These are phyloP conservation scores for Westerdykella sp. DNA, from an alignment of 2,329 filamentous ascomycete genomes.

Conservation along the genomic window DNA sequence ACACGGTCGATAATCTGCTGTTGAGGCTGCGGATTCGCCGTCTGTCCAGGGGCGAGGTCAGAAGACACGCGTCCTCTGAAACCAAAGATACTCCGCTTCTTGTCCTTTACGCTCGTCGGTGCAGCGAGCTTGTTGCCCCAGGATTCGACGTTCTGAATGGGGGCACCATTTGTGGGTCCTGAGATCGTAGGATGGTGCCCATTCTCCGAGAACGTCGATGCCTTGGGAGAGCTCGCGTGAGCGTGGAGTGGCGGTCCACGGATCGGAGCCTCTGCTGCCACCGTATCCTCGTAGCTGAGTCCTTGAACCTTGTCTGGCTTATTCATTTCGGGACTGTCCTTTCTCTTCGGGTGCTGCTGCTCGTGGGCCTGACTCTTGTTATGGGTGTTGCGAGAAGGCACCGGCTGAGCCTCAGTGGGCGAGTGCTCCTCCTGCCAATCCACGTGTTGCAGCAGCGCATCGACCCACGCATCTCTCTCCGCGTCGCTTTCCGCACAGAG, in stretches of 20 bases:
- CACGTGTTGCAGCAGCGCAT: constrained; percentile 81
- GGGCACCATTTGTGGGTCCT: constrained; percentile 72
- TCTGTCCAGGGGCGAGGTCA: constrained; percentile 48
- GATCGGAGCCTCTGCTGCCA: constrained; percentile 53
- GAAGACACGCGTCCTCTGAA: constrained; percentile 64
- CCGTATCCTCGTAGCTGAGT: constrained; percentile 52
- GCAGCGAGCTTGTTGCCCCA: constrained; percentile 72
- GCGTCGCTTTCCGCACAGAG: constrained; percentile 90
- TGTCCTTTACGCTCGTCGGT: constrained; percentile 63
- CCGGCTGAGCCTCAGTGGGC: constrained; percentile 41
- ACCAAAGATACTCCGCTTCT: constrained; percentile 66
- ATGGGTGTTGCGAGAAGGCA: constrained; percentile 11
- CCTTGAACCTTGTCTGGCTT: constrained; percentile 37
- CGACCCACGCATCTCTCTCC: constrained; percentile 91
- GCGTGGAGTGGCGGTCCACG: constrained; percentile 39
- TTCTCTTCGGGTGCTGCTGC: constrained; percentile 23
- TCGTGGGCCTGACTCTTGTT: constrained; percentile 39
- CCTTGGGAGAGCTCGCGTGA: constrained; percentile 27
- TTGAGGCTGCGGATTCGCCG: constrained; percentile 8
- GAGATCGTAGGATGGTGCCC: constrained; percentile 57
- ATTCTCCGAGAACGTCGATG: constrained; percentile 30
- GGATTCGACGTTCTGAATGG: constrained; percentile 73
- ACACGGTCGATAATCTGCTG: constrained; percentile 20
- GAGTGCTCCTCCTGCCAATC: constrained; percentile 55
- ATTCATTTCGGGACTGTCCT: constrained; percentile 37